phyloP scores from a whole-genome alignment of 1,139 yeast species.

The Suhomyces bolitotheri region DNA sequence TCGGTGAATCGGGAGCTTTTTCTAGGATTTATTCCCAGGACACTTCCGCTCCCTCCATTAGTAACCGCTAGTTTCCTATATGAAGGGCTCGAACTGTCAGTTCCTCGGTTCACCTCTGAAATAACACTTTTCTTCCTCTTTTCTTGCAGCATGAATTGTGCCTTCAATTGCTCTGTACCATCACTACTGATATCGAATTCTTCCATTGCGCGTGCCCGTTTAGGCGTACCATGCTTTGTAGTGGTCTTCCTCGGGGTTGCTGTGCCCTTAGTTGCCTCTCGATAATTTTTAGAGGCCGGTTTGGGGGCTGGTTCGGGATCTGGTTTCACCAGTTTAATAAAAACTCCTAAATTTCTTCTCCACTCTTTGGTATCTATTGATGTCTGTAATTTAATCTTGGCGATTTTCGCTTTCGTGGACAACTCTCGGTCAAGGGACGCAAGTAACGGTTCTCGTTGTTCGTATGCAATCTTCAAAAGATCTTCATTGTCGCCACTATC shows the following conservation, averaged over 20 bases:
- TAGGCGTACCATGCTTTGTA: no score
- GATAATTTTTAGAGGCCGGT: conserved; percentile 1
- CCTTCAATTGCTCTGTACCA: conserved; percentile 23
- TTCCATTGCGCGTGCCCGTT: conserved; percentile 7
- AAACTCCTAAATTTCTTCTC: conserved; percentile 23
- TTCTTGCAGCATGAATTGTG: neutral
- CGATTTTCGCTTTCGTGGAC: conserved; percentile 19
- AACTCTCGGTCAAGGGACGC: conserved; percentile 24
- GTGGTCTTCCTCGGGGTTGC: conserved; percentile 1
- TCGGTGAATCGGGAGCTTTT: conserved; percentile 5
- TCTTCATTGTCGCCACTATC: neutral
- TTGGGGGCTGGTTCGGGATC: conserved; percentile 6
- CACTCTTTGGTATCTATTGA: conserved; percentile 29
- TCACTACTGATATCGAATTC: conserved; percentile 26
- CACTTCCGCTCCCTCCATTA: conserved; percentile 6
- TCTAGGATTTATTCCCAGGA: conserved; percentile 4
- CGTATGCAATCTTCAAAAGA: conserved; percentile 19
- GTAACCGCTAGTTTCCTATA: conserved; percentile 19
- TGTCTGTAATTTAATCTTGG: conserved; percentile 32
- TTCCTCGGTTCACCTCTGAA: neutral
- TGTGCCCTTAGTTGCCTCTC: neutral
- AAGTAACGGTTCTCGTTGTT: conserved; percentile 27
- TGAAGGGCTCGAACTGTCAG: conserved; percentile 8
- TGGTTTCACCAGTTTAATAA: conserved; percentile 17
- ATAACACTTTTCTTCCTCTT: neutral